Conservation (phyloP, 306 rosid species). For the Prosopis cineraria region DNA sequence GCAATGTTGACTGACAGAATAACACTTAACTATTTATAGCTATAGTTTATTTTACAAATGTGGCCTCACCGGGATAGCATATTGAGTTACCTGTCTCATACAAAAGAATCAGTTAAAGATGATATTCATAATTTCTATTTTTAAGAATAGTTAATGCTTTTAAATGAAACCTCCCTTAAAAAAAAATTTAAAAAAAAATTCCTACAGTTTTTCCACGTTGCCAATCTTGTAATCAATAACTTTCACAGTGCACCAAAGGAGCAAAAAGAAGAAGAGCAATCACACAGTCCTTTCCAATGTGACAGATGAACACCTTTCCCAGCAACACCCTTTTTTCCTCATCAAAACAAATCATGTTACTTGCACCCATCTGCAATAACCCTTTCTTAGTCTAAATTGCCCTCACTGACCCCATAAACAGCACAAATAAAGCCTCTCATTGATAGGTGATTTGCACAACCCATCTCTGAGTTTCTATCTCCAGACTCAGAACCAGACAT, state of each 20-base stretch:
- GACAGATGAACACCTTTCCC: not conserved
- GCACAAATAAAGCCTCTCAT: slow-evolving; percentile 2
- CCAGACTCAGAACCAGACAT: slow-evolving; percentile 11
- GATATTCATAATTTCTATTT: not conserved
- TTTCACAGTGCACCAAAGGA: not conserved
- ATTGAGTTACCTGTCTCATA: slow-evolving; percentile 6
- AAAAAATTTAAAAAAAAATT: too few species aligned
- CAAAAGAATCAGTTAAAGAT: slow-evolving; percentile 10
- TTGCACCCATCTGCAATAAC: slow-evolving; percentile 14
- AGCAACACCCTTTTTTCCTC: not conserved
- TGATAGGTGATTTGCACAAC: not conserved
- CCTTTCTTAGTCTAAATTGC: not conserved
- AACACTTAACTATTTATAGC: slow-evolving; percentile 7
- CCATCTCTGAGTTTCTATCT: not conserved
- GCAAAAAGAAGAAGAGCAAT: not conserved
- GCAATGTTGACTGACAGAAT: slow-evolving; percentile 21
- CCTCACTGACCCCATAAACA: slow-evolving; percentile 3
- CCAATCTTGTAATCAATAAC: slow-evolving; percentile 9
- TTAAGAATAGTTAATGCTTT: not conserved
- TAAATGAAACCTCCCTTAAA: not conserved
- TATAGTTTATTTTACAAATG: slow-evolving; percentile 10
- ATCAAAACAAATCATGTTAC: not conserved
- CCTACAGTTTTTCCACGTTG: slow-evolving; percentile 2
- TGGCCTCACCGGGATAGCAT: slow-evolving; percentile 3
- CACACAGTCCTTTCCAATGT: not conserved